phyloP scores from a whole-genome alignment of 768 basidiomycete species.

The Leccinum aurantiacum region DNA sequence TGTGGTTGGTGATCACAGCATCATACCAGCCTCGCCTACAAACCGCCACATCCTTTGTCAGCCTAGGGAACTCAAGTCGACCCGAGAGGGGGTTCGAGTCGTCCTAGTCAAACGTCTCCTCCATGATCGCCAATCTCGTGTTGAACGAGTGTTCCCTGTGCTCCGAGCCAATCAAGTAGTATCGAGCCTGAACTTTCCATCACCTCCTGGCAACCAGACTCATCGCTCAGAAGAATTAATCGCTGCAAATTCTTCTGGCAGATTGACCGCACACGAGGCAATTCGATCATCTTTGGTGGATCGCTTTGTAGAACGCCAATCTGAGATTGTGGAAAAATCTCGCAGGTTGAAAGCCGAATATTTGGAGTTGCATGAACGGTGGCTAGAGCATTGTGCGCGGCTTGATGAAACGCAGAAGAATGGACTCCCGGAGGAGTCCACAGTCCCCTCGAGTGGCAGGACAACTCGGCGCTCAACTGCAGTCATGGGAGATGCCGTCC shows the following conservation, averaged over 20 bases:
- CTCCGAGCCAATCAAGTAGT: conserved; percentile 58
- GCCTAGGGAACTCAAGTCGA: conserved; percentile 36
- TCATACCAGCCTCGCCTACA: conserved; percentile 10
- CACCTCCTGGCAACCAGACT: conserved; percentile 38
- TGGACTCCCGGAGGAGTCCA: conserved; percentile 38
- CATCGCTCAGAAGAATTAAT: conserved; percentile 50
- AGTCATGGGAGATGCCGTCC: conserved; percentile 79
- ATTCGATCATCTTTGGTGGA: conserved; percentile 51
- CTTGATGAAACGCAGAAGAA: conserved; percentile 53
- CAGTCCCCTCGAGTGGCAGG: conserved; percentile 44
- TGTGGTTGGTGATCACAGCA: conserved; percentile 31
- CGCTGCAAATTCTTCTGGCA: conserved; percentile 34
- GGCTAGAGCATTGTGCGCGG: conserved; percentile 67
- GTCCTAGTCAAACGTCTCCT: conserved; percentile 62
- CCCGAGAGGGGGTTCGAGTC: conserved; percentile 60
- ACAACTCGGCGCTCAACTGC: conserved; percentile 76
- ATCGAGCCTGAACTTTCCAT: conserved; percentile 31
- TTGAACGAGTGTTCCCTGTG: conserved; percentile 63
- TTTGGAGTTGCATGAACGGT: conserved; percentile 62
- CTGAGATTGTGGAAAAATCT: conserved; percentile 52
- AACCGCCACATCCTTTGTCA: conserved; percentile 11
- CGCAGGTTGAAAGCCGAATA: conserved; percentile 65
- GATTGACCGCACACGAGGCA: conserved; percentile 38
- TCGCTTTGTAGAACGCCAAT: conserved; percentile 55
- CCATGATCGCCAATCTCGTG: conserved; percentile 58